Percentiles rank a stretch among this genome's conserved stretches.
phyloP scores from a whole-genome alignment of 164 flowering plant species.

The Magnolia changhungtana region DNA sequence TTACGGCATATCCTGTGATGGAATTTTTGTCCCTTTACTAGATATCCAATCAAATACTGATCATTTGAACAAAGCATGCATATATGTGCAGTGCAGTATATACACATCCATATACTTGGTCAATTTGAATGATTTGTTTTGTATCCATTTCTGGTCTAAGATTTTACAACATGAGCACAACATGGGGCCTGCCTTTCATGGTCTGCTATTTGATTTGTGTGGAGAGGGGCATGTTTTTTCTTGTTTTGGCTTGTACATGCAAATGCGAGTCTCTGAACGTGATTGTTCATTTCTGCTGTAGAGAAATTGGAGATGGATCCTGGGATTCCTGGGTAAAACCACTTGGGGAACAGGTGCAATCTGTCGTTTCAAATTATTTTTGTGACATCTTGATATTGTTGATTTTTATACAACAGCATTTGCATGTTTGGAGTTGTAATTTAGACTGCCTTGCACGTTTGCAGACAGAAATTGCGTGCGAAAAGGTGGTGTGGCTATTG shows the following conservation, averaged over 20 bases:
- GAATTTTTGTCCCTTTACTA: background rate
- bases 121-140: background rate
- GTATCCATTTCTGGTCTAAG: no score
- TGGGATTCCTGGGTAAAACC: slow-evolving; percentile 98
- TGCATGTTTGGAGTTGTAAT: slow-evolving; percentile 1
- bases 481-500: slow-evolving; percentile 51
- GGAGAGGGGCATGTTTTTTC: background rate
- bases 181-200: background rate
- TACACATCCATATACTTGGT: background rate
- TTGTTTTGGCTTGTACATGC: background rate
- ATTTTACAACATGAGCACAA: no score
- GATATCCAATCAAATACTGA: background rate
- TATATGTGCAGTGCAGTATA: background rate
- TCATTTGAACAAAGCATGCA: background rate
- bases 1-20: background rate
- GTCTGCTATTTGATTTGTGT: background rate
- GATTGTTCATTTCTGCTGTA: slow-evolving; percentile 23
- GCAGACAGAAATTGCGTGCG: slow-evolving; percentile 70
- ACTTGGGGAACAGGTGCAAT: slow-evolving; percentile 60
- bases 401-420: background rate
- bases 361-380: background rate
- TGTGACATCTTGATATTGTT: background rate
- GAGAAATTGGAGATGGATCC: slow-evolving; percentile 87
- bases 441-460: slow-evolving; percentile 8
- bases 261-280: background rate